phyloP scores from a whole-genome alignment of 164 flowering plant genomes.

The Vitis rupestris region DNA sequence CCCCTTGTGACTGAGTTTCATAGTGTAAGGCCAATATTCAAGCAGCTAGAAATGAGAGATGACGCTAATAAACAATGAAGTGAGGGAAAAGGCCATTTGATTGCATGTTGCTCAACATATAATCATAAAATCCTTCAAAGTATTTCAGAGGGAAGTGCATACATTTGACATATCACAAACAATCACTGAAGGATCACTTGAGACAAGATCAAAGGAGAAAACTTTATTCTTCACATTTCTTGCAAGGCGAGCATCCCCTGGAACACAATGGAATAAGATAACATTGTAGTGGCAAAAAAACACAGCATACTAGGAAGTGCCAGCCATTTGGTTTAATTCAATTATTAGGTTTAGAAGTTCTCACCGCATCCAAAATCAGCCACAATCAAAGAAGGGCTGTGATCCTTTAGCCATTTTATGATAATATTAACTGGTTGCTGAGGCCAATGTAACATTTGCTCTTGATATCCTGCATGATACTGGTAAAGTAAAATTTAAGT shows the following conservation, averaged over 20 bases:
- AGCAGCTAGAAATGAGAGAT: no score
- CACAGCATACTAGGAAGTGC: not conserved
- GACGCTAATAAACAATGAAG: not conserved
- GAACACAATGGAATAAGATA: constrained; percentile 2
- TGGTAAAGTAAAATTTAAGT: constrained; percentile 27
- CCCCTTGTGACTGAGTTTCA: not conserved
- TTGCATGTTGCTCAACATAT: not conserved
- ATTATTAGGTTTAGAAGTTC: constrained; percentile 5
- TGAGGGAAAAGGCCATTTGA: not conserved
- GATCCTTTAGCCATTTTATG: constrained; percentile 73
- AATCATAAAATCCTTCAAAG: not conserved
- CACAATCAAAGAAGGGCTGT: constrained; percentile 57
- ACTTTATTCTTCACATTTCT: constrained; percentile 89
- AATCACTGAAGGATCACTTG: constrained; percentile 86
- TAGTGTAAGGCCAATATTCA: not conserved
- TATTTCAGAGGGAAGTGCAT: constrained; percentile 21
- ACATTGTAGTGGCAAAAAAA: not conserved
- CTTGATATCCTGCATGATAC: constrained; percentile 98
- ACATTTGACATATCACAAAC: constrained; percentile 97
- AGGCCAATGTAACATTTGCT: constrained; percentile 97
- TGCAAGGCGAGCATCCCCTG: constrained; percentile 90
- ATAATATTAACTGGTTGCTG: constrained; percentile 81
- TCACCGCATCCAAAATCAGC: constrained; percentile 99
- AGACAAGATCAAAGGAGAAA: constrained; percentile 83
- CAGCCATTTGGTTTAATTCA: not conserved